phyloP scores from a whole-genome alignment of 805 yeast species.

The Nakazawaea anatomiae region DNA sequence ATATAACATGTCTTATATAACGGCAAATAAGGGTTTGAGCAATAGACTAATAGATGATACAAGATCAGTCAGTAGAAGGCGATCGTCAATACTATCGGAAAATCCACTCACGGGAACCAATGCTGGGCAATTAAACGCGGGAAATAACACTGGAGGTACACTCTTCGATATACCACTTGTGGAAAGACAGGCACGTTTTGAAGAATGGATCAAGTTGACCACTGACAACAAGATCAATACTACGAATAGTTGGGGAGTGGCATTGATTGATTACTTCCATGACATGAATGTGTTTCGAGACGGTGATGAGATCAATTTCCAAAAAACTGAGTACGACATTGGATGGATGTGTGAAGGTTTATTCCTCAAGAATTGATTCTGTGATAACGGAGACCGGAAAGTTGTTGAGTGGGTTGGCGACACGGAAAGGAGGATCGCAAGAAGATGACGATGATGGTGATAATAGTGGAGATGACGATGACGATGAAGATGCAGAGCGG shows the following conservation, averaged over 20 bases:
- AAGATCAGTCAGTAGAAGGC: background rate
- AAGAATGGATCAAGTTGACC: constrained; percentile 44
- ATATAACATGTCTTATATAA: constrained; percentile 3
- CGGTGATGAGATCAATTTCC: constrained; percentile 41
- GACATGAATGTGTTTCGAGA: constrained; percentile 42
- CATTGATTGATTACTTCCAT: constrained; percentile 46
- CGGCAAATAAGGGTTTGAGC: constrained; percentile 2
- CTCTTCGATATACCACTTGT: constrained; percentile 7
- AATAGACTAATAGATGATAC: constrained; percentile 1
- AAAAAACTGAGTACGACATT: constrained; percentile 37
- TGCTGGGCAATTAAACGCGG: background rate
- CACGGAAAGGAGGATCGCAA: constrained; percentile 24
- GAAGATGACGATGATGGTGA: constrained; percentile 17
- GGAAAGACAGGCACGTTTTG: constrained; percentile 22
- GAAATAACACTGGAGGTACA: background rate
- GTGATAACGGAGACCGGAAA: constrained; percentile 25
- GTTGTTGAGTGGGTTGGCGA: constrained; percentile 64
- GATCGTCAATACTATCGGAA: constrained; percentile 1
- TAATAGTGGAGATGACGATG: constrained; percentile 18
- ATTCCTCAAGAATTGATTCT: constrained; percentile 43
- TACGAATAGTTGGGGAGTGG: constrained; percentile 44
- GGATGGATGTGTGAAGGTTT: constrained; percentile 49
- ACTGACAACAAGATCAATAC: constrained; percentile 43
- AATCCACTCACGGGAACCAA: background rate
- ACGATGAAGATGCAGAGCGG: constrained; percentile 15